Evolutionary conservation across 2,329 filamentous ascomycete species (phyloP).

Genomic region (Cryphonectria radicalis): DNA sequence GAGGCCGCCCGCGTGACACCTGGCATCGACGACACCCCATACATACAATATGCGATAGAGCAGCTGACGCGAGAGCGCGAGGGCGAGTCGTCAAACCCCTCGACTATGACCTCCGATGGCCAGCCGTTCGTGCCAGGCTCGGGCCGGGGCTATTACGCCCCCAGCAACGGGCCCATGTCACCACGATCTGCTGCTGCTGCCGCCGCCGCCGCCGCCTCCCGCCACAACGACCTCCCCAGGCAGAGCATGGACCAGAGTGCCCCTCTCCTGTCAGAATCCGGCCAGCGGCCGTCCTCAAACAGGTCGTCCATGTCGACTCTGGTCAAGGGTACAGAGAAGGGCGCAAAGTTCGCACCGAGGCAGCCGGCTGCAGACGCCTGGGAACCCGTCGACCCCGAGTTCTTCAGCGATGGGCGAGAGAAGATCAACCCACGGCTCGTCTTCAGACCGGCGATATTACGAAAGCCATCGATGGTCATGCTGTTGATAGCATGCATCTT

Average conservation of each 20-base stretch:
- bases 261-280: conserved; percentile 23
- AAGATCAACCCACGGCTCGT: conserved; percentile 54
- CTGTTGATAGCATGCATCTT: conserved; percentile 66
- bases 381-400: conserved; percentile 38
- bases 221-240: neutral
- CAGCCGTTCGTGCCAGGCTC: conserved; percentile 38
- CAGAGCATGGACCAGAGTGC: conserved; percentile 28
- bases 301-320: conserved; percentile 30
- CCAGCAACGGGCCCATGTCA: conserved; percentile 25
- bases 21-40: conserved; percentile 81
- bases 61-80: conserved; percentile 79
- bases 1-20: conserved; percentile 66
- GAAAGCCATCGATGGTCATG: conserved; percentile 64
- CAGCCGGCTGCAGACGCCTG: conserved; percentile 28
- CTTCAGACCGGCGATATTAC: conserved; percentile 74
- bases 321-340: conserved; percentile 21
- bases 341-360: conserved; percentile 4
- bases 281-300: conserved; percentile 19
- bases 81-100: conserved; percentile 57
- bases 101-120: conserved; percentile 45
- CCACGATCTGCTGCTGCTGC: conserved; percentile 12
- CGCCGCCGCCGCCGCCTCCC: conserved; percentile 7
- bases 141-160: conserved; percentile 46
- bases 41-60: conserved; percentile 87
- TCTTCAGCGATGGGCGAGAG: conserved; percentile 38